Evolutionary conservation across 176 grass and related monocot genomes (phyloP).

Genomic region (Aechmea fasciata): DNA sequence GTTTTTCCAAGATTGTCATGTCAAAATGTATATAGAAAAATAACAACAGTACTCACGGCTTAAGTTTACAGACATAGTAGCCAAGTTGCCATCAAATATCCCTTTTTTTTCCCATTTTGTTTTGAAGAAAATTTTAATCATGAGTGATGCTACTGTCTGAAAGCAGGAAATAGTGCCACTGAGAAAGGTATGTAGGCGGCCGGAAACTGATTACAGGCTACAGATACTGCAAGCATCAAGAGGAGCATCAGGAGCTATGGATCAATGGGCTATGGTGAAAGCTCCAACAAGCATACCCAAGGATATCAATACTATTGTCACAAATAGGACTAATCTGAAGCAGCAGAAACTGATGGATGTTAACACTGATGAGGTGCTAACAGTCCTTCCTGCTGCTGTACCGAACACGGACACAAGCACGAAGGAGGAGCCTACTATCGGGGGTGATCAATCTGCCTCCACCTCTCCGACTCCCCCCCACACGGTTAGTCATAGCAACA

Average conservation of each 20-base stretch:
- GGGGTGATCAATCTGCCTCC: background rate
- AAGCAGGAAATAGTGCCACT: conserved; percentile 93
- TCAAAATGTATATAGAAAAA: too few species aligned
- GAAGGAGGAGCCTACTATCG: background rate
- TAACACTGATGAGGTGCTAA: conserved; percentile 47
- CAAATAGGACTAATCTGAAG: conserved; percentile 28
- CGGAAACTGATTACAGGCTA: conserved; percentile 91
- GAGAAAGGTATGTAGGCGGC: conserved; percentile 95
- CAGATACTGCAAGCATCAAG: conserved; percentile 79
- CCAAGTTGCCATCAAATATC: too few species aligned
- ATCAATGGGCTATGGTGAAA: conserved; percentile 21
- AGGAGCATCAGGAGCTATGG: conserved; percentile 34
- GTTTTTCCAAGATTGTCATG: too few species aligned
- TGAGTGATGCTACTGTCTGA: background rate
- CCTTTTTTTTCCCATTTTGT: background rate
- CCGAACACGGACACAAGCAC: background rate
- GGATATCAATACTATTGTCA: conserved; percentile 18
- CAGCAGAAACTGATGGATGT: conserved; percentile 67
- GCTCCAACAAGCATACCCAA: conserved; percentile 18
- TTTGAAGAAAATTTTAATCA: background rate
- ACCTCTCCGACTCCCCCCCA: background rate
- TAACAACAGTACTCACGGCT: too few species aligned
- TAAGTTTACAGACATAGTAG: too few species aligned
- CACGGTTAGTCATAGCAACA: background rate
- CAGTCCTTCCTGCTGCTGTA: conserved; percentile 5